These are phyloP conservation scores for Volvox africanus DNA, from an alignment of 139 green algal genomes.

Conservation along the genomic window DNA sequence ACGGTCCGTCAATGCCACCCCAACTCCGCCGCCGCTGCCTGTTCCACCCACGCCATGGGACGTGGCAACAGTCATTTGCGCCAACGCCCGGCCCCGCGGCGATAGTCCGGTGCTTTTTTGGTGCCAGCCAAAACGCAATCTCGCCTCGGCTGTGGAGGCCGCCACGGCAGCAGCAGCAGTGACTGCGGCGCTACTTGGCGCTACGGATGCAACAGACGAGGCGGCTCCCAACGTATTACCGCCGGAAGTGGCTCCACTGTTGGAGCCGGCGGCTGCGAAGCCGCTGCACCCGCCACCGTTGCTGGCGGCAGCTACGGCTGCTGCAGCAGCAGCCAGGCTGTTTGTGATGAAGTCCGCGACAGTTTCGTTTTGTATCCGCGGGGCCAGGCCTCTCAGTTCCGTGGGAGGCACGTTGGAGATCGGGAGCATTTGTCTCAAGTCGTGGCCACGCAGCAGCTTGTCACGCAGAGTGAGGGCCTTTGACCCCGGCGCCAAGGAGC, in stretches of 20 bases:
- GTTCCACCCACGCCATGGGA: neutral
- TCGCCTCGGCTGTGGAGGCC: neutral
- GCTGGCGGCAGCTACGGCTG: neutral
- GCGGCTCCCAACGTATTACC: neutral
- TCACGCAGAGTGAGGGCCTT: conserved; percentile 11
- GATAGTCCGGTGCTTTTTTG: neutral
- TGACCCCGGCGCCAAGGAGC: no score
- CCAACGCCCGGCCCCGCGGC: neutral
- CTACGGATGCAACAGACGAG: neutral
- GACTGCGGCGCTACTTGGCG: neutral
- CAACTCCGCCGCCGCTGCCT: neutral
- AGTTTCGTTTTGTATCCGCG: neutral
- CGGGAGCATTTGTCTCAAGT: conserved; percentile 38
- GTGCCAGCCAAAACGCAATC: neutral
- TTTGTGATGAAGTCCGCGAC: conserved; percentile 23
- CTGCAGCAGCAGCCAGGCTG: neutral
- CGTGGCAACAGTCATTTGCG: neutral
- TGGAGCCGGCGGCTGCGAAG: neutral
- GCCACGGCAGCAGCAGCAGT: neutral
- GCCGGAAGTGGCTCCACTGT: neutral
- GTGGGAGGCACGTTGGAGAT: neutral
- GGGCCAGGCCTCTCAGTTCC: neutral
- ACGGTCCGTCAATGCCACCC: neutral
- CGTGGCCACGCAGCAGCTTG: conserved; percentile 41
- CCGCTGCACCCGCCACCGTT: neutral